Percentiles rank a stretch among this genome's conserved stretches.
Conservation (phyloP, 1,284 basidiomycete genomes). For the Polyporus tsugae region DNA sequence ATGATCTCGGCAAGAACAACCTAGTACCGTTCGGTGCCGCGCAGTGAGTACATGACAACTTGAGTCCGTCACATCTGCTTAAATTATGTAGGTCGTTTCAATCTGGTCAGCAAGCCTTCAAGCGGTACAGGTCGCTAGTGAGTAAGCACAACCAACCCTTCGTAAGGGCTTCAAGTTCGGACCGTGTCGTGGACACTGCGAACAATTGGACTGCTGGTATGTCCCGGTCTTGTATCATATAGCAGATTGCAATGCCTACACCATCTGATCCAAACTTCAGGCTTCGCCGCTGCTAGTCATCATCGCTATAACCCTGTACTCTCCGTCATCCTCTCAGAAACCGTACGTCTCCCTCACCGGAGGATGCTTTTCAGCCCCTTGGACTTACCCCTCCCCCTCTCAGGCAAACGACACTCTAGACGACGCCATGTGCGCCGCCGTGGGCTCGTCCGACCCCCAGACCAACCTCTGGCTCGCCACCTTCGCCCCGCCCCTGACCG, state of each 20-base stretch:
- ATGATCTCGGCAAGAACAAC: slow-evolving; percentile 65
- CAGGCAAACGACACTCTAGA: slow-evolving; percentile 80
- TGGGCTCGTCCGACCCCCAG: slow-evolving; percentile 54
- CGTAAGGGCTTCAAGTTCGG: slow-evolving; percentile 66
- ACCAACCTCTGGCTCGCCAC: slow-evolving; percentile 59
- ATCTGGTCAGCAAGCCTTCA: slow-evolving; percentile 56
- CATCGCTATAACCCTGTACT: slow-evolving; percentile 47
- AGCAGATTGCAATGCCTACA: too few relatives aligned
- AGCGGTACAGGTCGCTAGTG: slow-evolving; percentile 62
- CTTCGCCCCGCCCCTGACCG: slow-evolving; percentile 65
- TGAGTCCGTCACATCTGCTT: neutral
- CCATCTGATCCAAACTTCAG: slow-evolving; percentile 41
- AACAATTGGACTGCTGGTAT: slow-evolving; percentile 76
- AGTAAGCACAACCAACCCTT: slow-evolving; percentile 61
- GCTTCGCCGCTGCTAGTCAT: slow-evolving; percentile 52
- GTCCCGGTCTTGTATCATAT: slow-evolving; percentile 11
- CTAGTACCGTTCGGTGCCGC: slow-evolving; percentile 75
- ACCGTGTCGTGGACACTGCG: slow-evolving; percentile 73
- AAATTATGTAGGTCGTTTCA: slow-evolving; percentile 50
- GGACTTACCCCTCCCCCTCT: neutral
- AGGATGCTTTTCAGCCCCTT: too few relatives aligned
- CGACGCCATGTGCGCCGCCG: slow-evolving; percentile 71
- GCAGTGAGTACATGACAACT: slow-evolving; percentile 59
- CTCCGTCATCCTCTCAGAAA: slow-evolving; percentile 62
- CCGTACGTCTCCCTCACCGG: slow-evolving; percentile 44